These are phyloP conservation scores for Xenoacremonium recifei DNA, from an alignment of 2,329 filamentous ascomycete genomes.

Conservation along the genomic window DNA sequence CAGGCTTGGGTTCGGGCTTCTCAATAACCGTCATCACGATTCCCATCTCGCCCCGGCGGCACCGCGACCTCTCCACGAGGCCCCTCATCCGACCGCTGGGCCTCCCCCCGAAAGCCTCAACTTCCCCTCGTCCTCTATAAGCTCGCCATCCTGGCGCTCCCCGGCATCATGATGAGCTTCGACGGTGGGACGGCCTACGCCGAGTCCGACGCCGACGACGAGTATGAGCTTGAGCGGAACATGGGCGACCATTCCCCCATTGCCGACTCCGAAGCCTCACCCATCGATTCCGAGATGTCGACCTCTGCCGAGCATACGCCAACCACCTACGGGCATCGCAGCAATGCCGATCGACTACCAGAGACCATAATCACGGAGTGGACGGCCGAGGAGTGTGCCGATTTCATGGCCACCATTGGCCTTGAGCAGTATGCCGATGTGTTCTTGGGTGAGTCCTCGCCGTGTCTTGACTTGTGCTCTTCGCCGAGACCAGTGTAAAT, in stretches of 20 bases:
- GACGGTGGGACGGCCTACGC: conserved; percentile 69
- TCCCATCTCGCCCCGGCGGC: no score
- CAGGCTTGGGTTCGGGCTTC: no score
- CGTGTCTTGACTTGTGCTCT: not conserved
- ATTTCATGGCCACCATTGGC: conserved; percentile 79
- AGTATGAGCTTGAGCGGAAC: conserved; percentile 80
- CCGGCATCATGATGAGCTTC: conserved; percentile 52
- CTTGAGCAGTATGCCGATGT: conserved; percentile 78
- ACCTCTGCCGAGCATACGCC: conserved; percentile 74
- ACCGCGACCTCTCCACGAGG: no score
- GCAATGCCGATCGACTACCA: conserved; percentile 64
- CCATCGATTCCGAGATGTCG: conserved; percentile 69
- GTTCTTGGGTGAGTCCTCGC: conserved; percentile 69
- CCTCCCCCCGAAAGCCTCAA: not conserved
- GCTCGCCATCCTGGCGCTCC: not conserved
- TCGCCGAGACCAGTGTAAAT: not conserved
- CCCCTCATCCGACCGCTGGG: not conserved
- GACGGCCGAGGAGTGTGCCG: conserved; percentile 84
- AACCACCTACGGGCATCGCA: conserved; percentile 70
- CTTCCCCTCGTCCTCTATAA: conserved; percentile 4
- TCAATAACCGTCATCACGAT: no score
- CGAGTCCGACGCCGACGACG: conserved; percentile 79
- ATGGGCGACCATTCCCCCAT: conserved; percentile 66
- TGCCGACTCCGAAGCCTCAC: conserved; percentile 67
- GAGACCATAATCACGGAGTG: conserved; percentile 77